These are phyloP conservation scores for Cryptosporidium sp. DNA, from an alignment of 169 alveolate genomes.

Conservation along the genomic window DNA sequence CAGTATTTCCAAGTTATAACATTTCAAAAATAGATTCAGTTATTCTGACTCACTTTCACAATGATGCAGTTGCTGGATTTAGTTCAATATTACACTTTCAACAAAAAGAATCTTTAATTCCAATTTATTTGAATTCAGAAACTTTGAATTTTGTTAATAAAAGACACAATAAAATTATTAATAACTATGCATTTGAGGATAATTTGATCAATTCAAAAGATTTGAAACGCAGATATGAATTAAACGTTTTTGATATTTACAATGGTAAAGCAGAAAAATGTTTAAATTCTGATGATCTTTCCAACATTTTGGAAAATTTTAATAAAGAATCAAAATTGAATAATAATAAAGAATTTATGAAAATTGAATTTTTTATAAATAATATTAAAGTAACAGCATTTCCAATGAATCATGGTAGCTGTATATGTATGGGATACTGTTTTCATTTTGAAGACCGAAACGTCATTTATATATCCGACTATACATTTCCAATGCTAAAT, in stretches of 20 bases:
- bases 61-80: constrained; percentile 81
- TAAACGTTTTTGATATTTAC: constrained; percentile 38
- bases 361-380: constrained; percentile 21
- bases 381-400: constrained; percentile 42
- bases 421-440: constrained; percentile 67
- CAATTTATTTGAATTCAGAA: constrained; percentile 58
- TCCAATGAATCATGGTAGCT: constrained; percentile 72
- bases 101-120: constrained; percentile 8
- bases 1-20: constrained; percentile 38
- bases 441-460: constrained; percentile 42
- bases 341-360: neutral
- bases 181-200: constrained; percentile 9
- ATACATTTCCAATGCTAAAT: constrained; percentile 54
- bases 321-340: neutral
- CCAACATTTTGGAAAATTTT: neutral
- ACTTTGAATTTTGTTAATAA: constrained; percentile 7
- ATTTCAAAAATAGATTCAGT: constrained; percentile 76
- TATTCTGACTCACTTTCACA: constrained; percentile 77
- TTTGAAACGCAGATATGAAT: constrained; percentile 15
- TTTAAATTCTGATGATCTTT: neutral
- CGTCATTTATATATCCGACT: constrained; percentile 46
- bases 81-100: constrained; percentile 7
- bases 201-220: neutral
- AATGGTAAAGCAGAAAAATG: constrained; percentile 5
- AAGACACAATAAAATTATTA: constrained; percentile 27